These are phyloP conservation scores for Blastomyces silverae DNA, from an alignment of 2,329 filamentous ascomycete species.

Conservation along the genomic window DNA sequence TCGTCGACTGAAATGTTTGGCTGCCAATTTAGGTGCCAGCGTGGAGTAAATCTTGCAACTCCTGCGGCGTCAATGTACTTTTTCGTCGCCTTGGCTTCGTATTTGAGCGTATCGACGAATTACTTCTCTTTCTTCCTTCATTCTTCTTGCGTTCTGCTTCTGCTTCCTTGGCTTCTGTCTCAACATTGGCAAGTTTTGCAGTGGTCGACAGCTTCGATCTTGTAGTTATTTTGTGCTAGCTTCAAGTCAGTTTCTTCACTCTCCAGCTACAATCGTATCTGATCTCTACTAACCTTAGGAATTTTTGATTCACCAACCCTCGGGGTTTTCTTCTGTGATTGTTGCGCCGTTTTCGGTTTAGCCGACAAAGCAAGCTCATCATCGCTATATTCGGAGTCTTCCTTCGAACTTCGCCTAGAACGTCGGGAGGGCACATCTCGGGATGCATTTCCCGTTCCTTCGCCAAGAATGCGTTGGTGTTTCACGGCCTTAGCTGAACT, in stretches of 20 bases:
- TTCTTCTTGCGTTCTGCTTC: conserved; percentile 31
- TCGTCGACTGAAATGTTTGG: background rate
- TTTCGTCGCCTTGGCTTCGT: conserved; percentile 26
- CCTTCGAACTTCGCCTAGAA: conserved; percentile 2
- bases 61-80: conserved; percentile 19
- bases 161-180: conserved; percentile 40
- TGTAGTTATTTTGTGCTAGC: conserved; percentile 17
- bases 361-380: conserved; percentile 34
- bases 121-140: conserved; percentile 32
- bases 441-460: conserved; percentile 16
- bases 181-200: conserved; percentile 40
- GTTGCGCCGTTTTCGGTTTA: conserved; percentile 29
- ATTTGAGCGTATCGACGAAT: conserved; percentile 28
- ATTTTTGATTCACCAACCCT: conserved; percentile 28
- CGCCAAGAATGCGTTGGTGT: conserved; percentile 11
- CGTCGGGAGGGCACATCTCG: background rate
- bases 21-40: background rate
- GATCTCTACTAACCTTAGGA: conserved; percentile 27
- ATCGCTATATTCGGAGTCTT: conserved; percentile 22
- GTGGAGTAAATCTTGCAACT: conserved; percentile 14
- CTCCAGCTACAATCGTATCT: background rate
- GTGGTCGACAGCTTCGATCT: conserved; percentile 33
- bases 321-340: conserved; percentile 28
- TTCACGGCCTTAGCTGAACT: conserved; percentile 10
- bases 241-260: conserved; percentile 13